Evolutionary conservation across 2,329 filamentous ascomycete species (phyloP).

Genomic region (Dactylonectria estremocensis): DNA sequence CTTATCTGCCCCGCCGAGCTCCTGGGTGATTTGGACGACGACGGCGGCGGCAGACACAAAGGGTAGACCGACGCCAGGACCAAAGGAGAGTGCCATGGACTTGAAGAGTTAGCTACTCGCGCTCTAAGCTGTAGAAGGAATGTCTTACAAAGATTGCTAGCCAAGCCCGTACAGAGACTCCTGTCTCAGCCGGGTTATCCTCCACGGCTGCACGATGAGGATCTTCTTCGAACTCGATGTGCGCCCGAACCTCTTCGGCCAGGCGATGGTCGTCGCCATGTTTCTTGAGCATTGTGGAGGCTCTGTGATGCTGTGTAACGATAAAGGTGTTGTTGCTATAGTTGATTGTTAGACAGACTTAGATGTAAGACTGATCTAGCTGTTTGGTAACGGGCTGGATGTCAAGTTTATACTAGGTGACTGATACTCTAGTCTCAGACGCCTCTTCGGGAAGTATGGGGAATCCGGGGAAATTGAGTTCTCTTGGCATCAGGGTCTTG

Average conservation of each 20-base stretch:
- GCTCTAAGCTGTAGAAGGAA: not conserved
- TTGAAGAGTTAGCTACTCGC: not conserved
- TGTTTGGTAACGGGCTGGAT: not conserved
- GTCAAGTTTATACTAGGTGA: not conserved
- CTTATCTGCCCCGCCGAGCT: constrained; percentile 12
- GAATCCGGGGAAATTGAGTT: too few relatives aligned
- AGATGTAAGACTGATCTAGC: not conserved
- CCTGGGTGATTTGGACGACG: constrained; percentile 24
- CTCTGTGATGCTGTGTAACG: not conserved
- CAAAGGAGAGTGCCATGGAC: constrained; percentile 32
- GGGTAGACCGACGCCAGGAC: constrained; percentile 19
- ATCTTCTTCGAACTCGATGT: constrained; percentile 28
- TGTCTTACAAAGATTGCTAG: constrained; percentile 23
- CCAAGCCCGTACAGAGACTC: constrained; percentile 12
- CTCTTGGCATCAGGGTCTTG: too few relatives aligned
- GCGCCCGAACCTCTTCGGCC: not conserved
- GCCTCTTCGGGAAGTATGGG: too few relatives aligned
- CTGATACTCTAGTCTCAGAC: too few relatives aligned
- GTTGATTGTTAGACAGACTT: too few relatives aligned
- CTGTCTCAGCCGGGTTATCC: constrained; percentile 19
- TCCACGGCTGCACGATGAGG: constrained; percentile 31
- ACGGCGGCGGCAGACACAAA: constrained; percentile 15
- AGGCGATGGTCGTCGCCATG: not conserved
- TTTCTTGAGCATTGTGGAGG: not conserved
- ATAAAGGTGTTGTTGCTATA: not conserved